Percentiles rank a stretch among this genome's conserved stretches.
These are phyloP conservation scores for Allomyces macrogynus DNA, from an alignment of 192 early-diverging fungal genomes.

Conservation along the genomic window DNA sequence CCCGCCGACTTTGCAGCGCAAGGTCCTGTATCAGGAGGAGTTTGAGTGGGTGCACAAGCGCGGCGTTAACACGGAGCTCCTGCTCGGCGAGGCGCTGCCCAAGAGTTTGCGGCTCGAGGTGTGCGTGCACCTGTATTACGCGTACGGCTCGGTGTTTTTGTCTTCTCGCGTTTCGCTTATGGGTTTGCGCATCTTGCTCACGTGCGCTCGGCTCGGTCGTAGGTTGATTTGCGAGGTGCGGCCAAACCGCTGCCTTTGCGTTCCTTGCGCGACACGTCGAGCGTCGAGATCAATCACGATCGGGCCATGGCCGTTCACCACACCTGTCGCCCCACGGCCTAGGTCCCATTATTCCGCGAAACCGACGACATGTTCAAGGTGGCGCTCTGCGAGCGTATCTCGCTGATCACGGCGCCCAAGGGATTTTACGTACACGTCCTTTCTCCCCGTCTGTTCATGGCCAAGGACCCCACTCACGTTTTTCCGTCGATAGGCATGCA, in stretches of 20 bases:
- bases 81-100: background rate
- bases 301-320: too few species aligned
- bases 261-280: too few species aligned
- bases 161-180: too few species aligned
- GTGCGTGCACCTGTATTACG: background rate
- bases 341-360: background rate
- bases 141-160: background rate
- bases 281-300: too few species aligned
- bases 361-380: background rate
- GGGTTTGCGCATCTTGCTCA: too few species aligned
- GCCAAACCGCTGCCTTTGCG: too few species aligned
- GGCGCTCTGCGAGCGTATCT: background rate
- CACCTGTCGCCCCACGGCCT: too few species aligned
- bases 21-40: background rate
- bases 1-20: background rate
- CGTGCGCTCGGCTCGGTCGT: too few species aligned
- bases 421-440: background rate
- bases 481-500: background rate
- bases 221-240: too few species aligned
- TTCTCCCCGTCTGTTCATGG: too few species aligned
- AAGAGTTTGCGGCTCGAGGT: background rate
- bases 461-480: too few species aligned
- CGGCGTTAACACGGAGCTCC: background rate
- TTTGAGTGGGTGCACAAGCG: background rate
- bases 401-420: background rate